Evolutionary conservation across 345 rosid genomes (phyloP).

Genomic region (Linum lewisii): DNA sequence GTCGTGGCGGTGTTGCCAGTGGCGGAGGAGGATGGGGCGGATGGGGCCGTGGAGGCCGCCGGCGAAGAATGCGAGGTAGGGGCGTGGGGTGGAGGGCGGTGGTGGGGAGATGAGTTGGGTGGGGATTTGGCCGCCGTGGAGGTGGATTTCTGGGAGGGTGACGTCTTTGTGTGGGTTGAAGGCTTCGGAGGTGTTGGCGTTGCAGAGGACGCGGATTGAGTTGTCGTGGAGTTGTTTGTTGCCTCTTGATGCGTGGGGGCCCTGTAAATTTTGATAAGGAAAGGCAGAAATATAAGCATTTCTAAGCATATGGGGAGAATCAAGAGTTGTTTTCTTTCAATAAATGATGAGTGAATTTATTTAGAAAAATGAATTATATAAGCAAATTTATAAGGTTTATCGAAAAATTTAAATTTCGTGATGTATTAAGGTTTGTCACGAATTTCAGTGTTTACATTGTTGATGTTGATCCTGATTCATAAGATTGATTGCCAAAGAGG

Average conservation of each 20-base stretch:
- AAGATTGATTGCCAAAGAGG: too few species aligned
- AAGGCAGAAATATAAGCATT: too few species aligned
- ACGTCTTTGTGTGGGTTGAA: conserved; percentile 70
- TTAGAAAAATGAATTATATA: too few species aligned
- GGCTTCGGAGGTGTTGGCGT: conserved; percentile 90
- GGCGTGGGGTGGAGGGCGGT: conserved; percentile 27
- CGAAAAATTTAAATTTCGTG: too few species aligned
- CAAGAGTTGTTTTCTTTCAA: too few species aligned
- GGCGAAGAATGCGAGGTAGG: conserved; percentile 64
- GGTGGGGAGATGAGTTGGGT: conserved; percentile 41
- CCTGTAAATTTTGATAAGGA: conserved; percentile 29
- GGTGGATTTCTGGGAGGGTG: conserved; percentile 66
- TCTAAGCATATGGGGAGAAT: too few species aligned
- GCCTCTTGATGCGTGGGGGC: conserved; percentile 57
- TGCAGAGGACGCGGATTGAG: conserved; percentile 79
- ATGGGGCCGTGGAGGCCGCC: conserved; percentile 79
- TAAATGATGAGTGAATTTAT: too few species aligned
- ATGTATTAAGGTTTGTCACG: too few species aligned
- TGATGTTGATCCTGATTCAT: too few species aligned
- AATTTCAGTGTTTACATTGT: too few species aligned
- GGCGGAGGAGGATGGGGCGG: conserved; percentile 47
- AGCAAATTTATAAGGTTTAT: too few species aligned
- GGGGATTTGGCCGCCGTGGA: conserved; percentile 37
- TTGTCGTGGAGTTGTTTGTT: conserved; percentile 36
- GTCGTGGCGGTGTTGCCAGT: conserved; percentile 59